Base-by-base conservation (phyloP, 225 moss, liverwort and hornwort genomes). In the Anthoceros angustus region DNA sequence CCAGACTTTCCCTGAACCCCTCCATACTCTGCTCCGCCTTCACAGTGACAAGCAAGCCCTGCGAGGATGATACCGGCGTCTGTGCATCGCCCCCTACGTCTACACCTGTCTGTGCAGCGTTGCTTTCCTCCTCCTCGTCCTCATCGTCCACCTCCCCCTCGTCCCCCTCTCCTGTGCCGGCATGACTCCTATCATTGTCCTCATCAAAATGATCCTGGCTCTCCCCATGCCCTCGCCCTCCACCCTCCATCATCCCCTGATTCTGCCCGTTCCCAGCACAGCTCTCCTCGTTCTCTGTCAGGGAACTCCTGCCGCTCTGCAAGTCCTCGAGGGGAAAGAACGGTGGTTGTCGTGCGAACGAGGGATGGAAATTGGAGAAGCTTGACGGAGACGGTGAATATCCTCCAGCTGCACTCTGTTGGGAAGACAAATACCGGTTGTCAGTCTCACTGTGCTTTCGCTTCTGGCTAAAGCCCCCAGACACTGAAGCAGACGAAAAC, bases 1-100 rank as follows among this genome's bases (percentile, higher is more conserved):
- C 63, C 64, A 78, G 86, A n/a, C 77, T 61, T 72, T 87, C 92
- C 76, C 87, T 83, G 16, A 77, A 83, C 76, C 80, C 84, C 75
- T 98, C 98, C 39, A 81, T 83, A 46, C 82, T 74, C 39, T 76
- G 86, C 74, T 98, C 98, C 70, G 86, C 73, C 80, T 89, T 98
- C 71, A 98, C 89, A 73, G 85, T 82, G 32, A 82, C 77, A 25
- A 74, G 63, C 55, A 55, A 18, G 18, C 55, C 55, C 55, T 55
- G 79, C 61, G 85, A 72, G 70, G 76, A 65, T 62, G 82, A 77
- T 43, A 79, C 77, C 6, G 81, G 77, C 62, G 76, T 82, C 82
- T 82, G 79, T 26, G 79, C 74, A 63, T 85, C 77, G 49, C 77
- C 81, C 40, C 77, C 85, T 42, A 77, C 85, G 42, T 85, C 85